Base-by-base conservation (phyloP, 768 basidiomycete genomes). In the Lactarius akahatsu region DNA sequence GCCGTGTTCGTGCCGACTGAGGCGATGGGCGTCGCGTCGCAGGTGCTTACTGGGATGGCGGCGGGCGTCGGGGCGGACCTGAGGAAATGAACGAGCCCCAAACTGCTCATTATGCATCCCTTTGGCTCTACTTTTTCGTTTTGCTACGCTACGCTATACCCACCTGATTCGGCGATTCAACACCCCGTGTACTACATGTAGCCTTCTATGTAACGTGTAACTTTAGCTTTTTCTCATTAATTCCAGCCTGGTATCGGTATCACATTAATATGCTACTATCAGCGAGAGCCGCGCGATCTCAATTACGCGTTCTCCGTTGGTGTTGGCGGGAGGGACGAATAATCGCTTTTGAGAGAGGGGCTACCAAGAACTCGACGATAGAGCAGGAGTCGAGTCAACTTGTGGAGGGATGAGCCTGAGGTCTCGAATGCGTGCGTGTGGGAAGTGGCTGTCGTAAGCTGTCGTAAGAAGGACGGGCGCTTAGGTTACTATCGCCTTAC, bases 31-130 rank as follows among this genome's bases (percentile, higher is more conserved):
- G 77, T 78, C n/a, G 84, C 85, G 64, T 79, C 78, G 69, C 80
- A 85, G 23, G 83, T 90, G 84, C 82, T 86, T 2, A 68, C 83
- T 30, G 89, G 89, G n/a, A 83, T 91, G 86, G 88, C 88, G 47
- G 84, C 87, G 15, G 83, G 83, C 0, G 78, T 91, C 79, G 89
- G 87, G n/a, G 68, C 47, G 11, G 62, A 60, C 59, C 20, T 69
- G 52, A 63, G 58, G 34, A 63, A 60, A 11, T 63, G 18, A 63
- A 5, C 18, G 18, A 13, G 36, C 36, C 36, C 1, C 36, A 11
- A 13, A 9, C 4, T 4, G 23, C 47, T 10, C n/a, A 26, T 13
- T 7, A 23, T 52, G 47, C 34, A 32, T 30, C 30, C 30, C 4
- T 30, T 30, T 5, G 26, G 30, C 30, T 30, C 30, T 30, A 30